Evolutionary conservation across 306 rosid genomes (phyloP).

Genomic region (Rosa chinensis): DNA sequence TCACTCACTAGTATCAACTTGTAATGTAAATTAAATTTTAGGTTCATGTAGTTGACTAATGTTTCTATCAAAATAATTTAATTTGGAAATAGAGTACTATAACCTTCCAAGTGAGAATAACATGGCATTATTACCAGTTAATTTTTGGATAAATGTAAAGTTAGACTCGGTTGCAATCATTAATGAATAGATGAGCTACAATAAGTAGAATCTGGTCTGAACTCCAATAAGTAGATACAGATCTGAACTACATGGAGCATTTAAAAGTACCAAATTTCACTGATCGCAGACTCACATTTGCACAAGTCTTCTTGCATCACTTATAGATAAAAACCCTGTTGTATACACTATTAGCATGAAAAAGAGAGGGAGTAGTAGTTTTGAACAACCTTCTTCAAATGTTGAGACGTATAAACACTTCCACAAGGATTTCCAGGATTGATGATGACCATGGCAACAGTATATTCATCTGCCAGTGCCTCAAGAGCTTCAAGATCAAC

Average conservation of each 20-base stretch:
- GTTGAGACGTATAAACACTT: constrained; percentile 29
- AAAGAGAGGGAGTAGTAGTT: background rate
- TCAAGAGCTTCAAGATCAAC: constrained; percentile 32
- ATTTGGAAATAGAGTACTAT: background rate
- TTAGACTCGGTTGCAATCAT: background rate
- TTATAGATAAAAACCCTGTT: background rate
- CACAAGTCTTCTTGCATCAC: background rate
- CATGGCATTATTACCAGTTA: background rate
- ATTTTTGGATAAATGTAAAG: background rate
- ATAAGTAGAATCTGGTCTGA: background rate
- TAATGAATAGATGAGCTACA: background rate
- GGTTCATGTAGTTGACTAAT: background rate
- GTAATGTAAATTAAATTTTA: background rate
- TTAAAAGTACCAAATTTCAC: too few species aligned
- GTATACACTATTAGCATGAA: background rate
- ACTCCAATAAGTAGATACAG: background rate
- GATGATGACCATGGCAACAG: constrained; percentile 34
- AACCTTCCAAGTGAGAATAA: background rate
- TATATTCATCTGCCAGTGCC: constrained; percentile 29
- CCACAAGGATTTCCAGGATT: constrained; percentile 44
- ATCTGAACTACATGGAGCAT: background rate
- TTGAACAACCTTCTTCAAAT: constrained; percentile 28
- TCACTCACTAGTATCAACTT: background rate
- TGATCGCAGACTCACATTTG: background rate
- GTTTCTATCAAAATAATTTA: background rate